Evolutionary conservation across 1,139 yeast species (phyloP).

Genomic region (Saccharomycopsis hybrid): DNA sequence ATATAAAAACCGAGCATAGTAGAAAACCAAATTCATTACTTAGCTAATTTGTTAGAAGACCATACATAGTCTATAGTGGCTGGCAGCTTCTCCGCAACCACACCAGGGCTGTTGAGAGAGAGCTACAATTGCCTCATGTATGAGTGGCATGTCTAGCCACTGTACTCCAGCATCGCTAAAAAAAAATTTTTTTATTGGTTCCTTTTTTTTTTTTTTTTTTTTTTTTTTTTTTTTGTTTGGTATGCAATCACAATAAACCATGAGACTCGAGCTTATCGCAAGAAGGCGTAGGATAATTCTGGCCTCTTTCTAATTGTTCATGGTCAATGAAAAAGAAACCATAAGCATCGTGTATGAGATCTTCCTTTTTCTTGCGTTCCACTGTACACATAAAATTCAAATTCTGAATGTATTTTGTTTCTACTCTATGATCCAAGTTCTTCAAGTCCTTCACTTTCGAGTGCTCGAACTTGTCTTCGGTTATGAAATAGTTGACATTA

Average conservation of each 20-base stretch:
- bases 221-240: too few species aligned
- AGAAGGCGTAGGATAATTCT: slow-evolving; percentile 43
- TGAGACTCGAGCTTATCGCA: slow-evolving; percentile 44
- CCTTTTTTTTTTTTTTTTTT: too few species aligned
- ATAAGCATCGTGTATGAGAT: slow-evolving; percentile 63
- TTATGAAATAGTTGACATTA: slow-evolving; percentile 60
- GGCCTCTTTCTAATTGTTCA: slow-evolving; percentile 43
- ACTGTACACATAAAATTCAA: slow-evolving; percentile 52
- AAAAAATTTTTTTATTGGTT: too few species aligned
- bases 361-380: slow-evolving; percentile 55
- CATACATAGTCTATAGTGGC: too few species aligned
- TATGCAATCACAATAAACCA: slow-evolving; percentile 28
- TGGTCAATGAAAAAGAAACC: slow-evolving; percentile 77
- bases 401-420: slow-evolving; percentile 49
- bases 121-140: too few species aligned
- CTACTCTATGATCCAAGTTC: slow-evolving; percentile 61
- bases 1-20: too few species aligned
- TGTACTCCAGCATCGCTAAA: too few species aligned
- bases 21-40: too few species aligned
- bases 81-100: too few species aligned
- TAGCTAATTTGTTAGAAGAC: too few species aligned
- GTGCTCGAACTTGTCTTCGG: slow-evolving; percentile 40
- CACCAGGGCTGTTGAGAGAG: too few species aligned
- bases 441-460: slow-evolving; percentile 41
- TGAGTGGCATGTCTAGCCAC: too few species aligned